Base-by-base conservation (phyloP, 2,329 filamentous ascomycete genomes). In the Aspergillus novoparasiticus region DNA sequence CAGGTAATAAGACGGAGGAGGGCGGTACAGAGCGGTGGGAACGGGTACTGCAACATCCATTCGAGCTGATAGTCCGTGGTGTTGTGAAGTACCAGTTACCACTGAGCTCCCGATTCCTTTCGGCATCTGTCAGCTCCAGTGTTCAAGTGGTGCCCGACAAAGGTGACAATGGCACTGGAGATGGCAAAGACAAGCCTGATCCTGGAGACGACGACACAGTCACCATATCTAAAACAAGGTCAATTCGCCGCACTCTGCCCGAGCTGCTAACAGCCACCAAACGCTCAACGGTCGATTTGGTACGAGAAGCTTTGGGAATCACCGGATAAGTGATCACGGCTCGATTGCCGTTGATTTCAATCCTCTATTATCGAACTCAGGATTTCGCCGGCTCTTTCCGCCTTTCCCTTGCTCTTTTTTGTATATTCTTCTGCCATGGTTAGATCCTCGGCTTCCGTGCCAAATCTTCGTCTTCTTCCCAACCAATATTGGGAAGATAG, bases 11-110 rank as follows among this genome's bases (percentile, higher is more conserved):
- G 70, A 98, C 95, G 0, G 89, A 93, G 73, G 83, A 87, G 50
- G 91, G 91, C 46, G 95, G 94, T 10, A 90, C 89, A 1, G 88
- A 91, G 73, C 88, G 94, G 14, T 99, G 95, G 95, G 93, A 96
- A 75, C 87, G 89, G 64, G 94, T 98, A 54, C 84, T 97, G 57
- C 88, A 96, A 68, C 91, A 97, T 76, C 92, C 94, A 51, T 99
- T 98, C 70, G 93, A 97, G 69, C 85, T 99, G 56, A 94, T 98
- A 64, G 87, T 99, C 48, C 90, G 95, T 70, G 95, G 95, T 26
- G 91, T 95, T 16, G 84, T 99, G 69, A 93, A 94, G 73, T 99
- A 99, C 73, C 84, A 87, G 65, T 79, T 89, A 4, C 87, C 87
- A 9, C 79, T 90, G 60, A 86, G 82, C 64, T 85, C 84, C 4